These are phyloP conservation scores for Fusarium brevicatenulatum DNA, from an alignment of 2,329 filamentous ascomycete species.

Conservation along the genomic window DNA sequence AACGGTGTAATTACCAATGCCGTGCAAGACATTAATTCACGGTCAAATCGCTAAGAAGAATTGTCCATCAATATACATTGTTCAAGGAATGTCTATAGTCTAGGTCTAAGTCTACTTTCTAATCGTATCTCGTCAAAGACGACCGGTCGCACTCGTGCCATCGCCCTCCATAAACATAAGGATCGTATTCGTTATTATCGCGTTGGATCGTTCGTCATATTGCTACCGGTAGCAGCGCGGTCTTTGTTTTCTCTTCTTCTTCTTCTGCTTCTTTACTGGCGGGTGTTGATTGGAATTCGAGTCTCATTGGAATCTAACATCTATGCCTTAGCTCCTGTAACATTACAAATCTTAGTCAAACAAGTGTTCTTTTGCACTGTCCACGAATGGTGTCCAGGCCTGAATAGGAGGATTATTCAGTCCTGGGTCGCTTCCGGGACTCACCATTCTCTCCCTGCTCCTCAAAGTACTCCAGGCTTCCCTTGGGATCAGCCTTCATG, in stretches of 20 bases:
- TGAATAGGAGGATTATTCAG: constrained; percentile 7
- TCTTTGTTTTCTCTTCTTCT: background rate
- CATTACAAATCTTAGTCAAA: constrained; percentile 33
- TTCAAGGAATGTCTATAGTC: constrained; percentile 27
- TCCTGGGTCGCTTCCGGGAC: constrained; percentile 37
- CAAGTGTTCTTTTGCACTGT: background rate
- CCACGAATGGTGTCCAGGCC: background rate
- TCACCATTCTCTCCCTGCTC: constrained; percentile 40
- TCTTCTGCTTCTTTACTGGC: constrained; percentile 4
- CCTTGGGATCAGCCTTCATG: constrained; percentile 64
- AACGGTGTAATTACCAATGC: background rate
- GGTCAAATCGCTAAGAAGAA: accelerated
- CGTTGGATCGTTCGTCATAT: constrained; percentile 17
- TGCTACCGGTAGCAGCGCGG: constrained; percentile 4
- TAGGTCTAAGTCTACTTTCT: constrained; percentile 17
- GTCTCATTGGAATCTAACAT: constrained; percentile 33
- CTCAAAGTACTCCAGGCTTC: constrained; percentile 60
- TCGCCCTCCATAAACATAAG: constrained; percentile 4
- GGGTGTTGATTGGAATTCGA: constrained; percentile 31
- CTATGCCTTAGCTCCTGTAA: constrained; percentile 36
- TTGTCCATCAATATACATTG: background rate
- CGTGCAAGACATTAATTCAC: background rate
- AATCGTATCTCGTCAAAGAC: constrained; percentile 13
- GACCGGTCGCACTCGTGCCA: background rate
- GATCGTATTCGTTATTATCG: constrained; percentile 13